phyloP scores from a whole-genome alignment of 768 basidiomycete species.

The Hygrophorus russula region DNA sequence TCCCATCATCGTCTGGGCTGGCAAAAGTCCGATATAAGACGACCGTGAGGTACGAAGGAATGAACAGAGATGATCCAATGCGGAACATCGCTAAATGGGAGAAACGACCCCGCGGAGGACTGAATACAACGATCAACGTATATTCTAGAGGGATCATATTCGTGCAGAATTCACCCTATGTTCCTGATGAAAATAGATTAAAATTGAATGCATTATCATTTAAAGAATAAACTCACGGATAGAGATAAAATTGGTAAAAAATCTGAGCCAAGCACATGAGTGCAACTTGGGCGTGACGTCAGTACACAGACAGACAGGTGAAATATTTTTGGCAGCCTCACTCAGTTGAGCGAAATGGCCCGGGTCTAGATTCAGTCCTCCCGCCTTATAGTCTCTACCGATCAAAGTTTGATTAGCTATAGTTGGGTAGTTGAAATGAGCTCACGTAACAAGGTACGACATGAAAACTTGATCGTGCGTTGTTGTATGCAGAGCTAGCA shows the following conservation, averaged over 20 bases:
- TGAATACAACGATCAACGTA: slow-evolving; percentile 15
- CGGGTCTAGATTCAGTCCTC: slow-evolving; percentile 87
- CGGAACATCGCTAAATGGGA: slow-evolving; percentile 88
- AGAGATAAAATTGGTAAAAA: slow-evolving; percentile 82
- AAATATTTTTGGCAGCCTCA: slow-evolving; percentile 21
- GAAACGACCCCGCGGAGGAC: slow-evolving; percentile 73
- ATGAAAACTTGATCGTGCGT: slow-evolving; percentile 89
- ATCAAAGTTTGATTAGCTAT: slow-evolving; percentile 7
- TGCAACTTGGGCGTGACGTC: slow-evolving; percentile 44
- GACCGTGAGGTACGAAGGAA: slow-evolving; percentile 82
- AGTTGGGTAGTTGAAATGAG: slow-evolving; percentile 8
- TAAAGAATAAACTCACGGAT: slow-evolving; percentile 50
- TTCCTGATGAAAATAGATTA: slow-evolving; percentile 29
- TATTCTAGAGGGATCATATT: slow-evolving; percentile 3
- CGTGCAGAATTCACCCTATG: slow-evolving; percentile 40
- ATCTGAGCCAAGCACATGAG: slow-evolving; percentile 94
- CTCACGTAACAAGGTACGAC: slow-evolving; percentile 83
- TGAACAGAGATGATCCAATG: slow-evolving; percentile 73
- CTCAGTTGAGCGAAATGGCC: slow-evolving; percentile 89
- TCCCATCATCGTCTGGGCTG: slow-evolving; percentile 56
- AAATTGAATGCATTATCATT: background rate
- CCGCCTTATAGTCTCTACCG: slow-evolving; percentile 62
- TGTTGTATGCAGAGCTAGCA: slow-evolving; percentile 80
- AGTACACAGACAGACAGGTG: slow-evolving; percentile 1
- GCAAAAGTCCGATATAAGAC: slow-evolving; percentile 66